phyloP scores from a whole-genome alignment of 2,329 filamentous ascomycete genomes.

The Metarhizium rileyi region DNA sequence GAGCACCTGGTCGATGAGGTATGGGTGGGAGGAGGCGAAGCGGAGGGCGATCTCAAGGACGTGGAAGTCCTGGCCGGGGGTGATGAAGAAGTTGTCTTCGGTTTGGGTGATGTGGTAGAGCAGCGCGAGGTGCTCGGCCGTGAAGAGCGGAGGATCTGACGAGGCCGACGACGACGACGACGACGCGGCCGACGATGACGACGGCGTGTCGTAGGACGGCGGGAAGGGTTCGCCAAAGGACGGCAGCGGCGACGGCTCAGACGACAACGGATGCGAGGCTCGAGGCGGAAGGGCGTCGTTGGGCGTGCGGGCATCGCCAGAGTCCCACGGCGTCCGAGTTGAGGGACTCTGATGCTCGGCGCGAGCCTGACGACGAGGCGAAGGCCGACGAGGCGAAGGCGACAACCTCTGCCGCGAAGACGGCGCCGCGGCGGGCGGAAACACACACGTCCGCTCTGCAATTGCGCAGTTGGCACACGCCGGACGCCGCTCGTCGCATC shows the following conservation, averaged over 20 bases:
- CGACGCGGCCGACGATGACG: too few species aligned
- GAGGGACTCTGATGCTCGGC: not conserved
- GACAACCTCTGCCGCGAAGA: not conserved
- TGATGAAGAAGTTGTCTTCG: conserved; percentile 14
- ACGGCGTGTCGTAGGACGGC: not conserved
- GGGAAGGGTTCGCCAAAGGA: conserved; percentile 7
- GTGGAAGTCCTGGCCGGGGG: conserved; percentile 11
- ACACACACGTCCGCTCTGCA: conserved; percentile 27
- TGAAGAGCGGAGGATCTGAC: conserved; percentile 15
- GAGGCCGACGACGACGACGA: too few species aligned
- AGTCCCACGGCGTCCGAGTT: not conserved
- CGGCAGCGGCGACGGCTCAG: not conserved
- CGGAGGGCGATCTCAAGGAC: conserved; percentile 23
- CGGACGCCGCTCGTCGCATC: conserved; percentile 33
- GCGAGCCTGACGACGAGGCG: too few species aligned
- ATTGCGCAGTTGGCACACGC: conserved; percentile 30
- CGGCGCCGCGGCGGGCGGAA: conserved; percentile 12
- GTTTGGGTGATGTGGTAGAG: conserved; percentile 25
- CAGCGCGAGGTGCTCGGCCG: conserved; percentile 29
- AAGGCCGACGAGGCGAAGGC: not conserved
- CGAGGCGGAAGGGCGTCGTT: not conserved
- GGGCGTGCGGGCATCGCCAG: not conserved
- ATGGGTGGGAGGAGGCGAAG: conserved; percentile 26
- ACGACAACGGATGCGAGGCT: not conserved
- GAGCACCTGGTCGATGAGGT: conserved; percentile 37